Evolutionary conservation across 805 yeast genomes (phyloP).

Genomic region (Yarrowia sp.): DNA sequence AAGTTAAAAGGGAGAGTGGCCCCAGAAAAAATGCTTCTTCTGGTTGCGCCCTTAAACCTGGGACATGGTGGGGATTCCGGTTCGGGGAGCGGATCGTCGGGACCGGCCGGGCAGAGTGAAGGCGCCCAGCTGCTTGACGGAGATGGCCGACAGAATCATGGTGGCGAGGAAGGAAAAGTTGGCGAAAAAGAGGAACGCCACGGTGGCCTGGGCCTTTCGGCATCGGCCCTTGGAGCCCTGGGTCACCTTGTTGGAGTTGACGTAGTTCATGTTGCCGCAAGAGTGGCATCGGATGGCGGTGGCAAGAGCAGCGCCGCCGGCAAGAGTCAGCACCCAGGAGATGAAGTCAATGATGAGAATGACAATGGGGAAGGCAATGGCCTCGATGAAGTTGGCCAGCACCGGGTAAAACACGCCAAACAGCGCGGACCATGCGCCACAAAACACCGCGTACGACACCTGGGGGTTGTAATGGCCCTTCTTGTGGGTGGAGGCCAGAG

Average conservation of each 20-base stretch:
- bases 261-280: constrained; percentile 71
- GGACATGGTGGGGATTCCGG: constrained; percentile 89
- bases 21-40: too few species aligned
- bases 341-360: constrained; percentile 80
- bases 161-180: constrained; percentile 77
- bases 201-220: constrained; percentile 91
- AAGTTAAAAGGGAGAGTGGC: constrained; percentile 9
- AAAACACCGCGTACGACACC: constrained; percentile 86
- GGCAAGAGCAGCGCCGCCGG: constrained; percentile 95
- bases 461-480: constrained; percentile 67
- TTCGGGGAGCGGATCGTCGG: constrained; percentile 62
- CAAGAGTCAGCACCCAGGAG: constrained; percentile 88
- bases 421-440: constrained; percentile 84
- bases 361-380: constrained; percentile 86
- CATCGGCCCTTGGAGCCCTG: constrained; percentile 86
- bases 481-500: constrained; percentile 64
- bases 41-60: constrained; percentile 72
- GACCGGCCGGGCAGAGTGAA: constrained; percentile 60
- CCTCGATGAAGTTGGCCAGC: constrained; percentile 75
- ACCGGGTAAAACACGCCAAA: constrained; percentile 82
- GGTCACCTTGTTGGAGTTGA: constrained; percentile 69
- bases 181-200: constrained; percentile 83
- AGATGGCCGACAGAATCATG: constrained; percentile 57
- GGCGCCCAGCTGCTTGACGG: constrained; percentile 63
- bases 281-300: constrained; percentile 87